A percentile compares a stretch with the other conserved stretches of the same genome.
Evolutionary conservation across 176 grass and related monocot genomes (phyloP).

Genomic region (Rhynchospora tenuis): DNA sequence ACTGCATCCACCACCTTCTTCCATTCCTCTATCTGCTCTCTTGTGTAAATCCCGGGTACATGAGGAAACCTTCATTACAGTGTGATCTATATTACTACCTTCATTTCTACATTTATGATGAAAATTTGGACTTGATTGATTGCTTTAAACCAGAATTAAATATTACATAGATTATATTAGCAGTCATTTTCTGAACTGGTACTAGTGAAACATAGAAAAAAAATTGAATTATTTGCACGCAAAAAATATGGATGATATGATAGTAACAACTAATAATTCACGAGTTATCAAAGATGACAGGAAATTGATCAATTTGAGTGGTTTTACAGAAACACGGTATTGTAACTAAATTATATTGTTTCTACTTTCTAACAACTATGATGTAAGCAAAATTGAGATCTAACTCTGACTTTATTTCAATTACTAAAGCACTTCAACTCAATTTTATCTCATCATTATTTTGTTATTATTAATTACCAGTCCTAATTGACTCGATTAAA

Average conservation of each 20-base stretch:
- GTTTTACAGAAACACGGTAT: background rate
- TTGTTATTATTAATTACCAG: background rate
- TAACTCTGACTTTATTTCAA: background rate
- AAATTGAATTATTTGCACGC: background rate
- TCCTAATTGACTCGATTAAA: background rate
- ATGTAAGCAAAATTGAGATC: background rate
- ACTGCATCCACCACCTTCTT: slow-evolving; percentile 90
- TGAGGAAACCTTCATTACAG: slow-evolving; percentile 70
- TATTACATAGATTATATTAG: background rate
- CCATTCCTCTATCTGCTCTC: slow-evolving; percentile 82
- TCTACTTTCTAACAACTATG: background rate
- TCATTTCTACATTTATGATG: background rate
- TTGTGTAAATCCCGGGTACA: slow-evolving; percentile 81
- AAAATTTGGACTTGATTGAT: background rate
- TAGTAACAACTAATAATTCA: background rate
- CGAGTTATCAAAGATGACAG: background rate
- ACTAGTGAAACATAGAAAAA: background rate
- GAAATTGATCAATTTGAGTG: background rate
- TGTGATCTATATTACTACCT: background rate
- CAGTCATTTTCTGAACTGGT: background rate
- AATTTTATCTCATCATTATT: background rate
- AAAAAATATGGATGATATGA: background rate
- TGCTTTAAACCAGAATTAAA: background rate
- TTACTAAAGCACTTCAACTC: background rate
- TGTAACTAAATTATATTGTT: background rate